Base-by-base conservation (phyloP, 1,139 yeast genomes). In the Diutina siamensis region DNA sequence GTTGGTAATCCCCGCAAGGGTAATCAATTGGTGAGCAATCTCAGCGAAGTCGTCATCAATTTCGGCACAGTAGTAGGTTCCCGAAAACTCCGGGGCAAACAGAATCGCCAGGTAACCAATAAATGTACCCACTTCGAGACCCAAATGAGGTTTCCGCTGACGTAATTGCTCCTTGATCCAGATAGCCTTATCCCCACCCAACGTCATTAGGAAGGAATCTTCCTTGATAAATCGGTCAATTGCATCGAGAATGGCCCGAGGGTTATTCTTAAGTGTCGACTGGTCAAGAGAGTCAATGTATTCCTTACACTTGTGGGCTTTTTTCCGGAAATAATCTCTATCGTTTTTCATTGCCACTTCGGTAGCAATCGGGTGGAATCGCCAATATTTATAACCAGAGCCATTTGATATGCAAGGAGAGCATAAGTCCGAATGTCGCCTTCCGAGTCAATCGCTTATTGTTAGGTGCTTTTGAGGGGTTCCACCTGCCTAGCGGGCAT, bases 41-140 rank as follows among this genome's bases (percentile, higher is more conserved):
- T 50, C 48, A 3, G 72, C 72, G 50, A 48, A 67, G n/a, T 62
- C 63, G 1, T 53, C 54, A 45, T 58, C 60, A 46, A 57, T 46
- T 49, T 69, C 74, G 49, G 71, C 69, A 20, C 71, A 62, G 52
- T 62, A 68, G 48, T 67, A 64, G 45, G 60, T 62, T 4, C 65
- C 61, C 7, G 17, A 17, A 49, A 66, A 49, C 48, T 60, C 58
- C 31, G 52, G 55, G 1, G 64, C 64, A 48, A 68, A 68, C 32
- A 62, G 51, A 2, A 72, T 60, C 7, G 74, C 70, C 0, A 72
- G 64, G 49, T 71, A 72, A 0, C 77, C 77, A 18, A 67, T 56
- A 48, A 63, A 70, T 3, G 72, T 61, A 3, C 77, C 77, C 40
- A 72, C 55, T 50, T 73, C 77, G 36, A 67, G 55, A 56, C 70